Evolutionary conservation across 2,329 filamentous ascomycete species (phyloP), one percentile per base, ranked within the genome.

Genomic region (Hypoxylon sp.): DNA sequence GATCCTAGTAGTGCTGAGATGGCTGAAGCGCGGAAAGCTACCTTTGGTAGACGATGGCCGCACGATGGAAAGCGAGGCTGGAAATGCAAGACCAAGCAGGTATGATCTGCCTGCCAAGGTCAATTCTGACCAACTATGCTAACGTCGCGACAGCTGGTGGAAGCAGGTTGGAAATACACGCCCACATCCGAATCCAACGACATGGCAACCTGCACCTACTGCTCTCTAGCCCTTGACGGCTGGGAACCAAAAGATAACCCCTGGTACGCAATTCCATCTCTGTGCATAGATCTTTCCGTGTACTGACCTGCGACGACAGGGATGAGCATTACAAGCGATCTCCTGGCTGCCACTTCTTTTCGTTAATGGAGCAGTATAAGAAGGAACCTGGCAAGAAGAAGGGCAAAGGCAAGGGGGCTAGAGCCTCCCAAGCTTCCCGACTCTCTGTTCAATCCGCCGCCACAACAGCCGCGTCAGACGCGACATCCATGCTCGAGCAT

Each of bases 231-330:
- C 9, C 83, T 99, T 9, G 94, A 98, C 73, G 92, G 92, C 5
- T 99, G 96, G 95, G 95, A 98, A 71, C 88, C 89, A 1, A 88
- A 88, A 57, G 95, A 99, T 73, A 91, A 96, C 71, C 95, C 95
- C 60, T 84, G 89, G 87, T 92, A 74, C 76, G 89, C 76, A 21
- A 29, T 23, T 11, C 23, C 5, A 4, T n/a, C 13, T 15, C 3
- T 10, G 7, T 10, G 4, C n/a, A 15, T 17, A 35, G 31, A 35
- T 35, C 31, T 35, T 35, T 35, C n/a, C 2, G 13, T 27, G 10
- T 27, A 40, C 53, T 64, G 55, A 66, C 57, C 42, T 45, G 20
- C 26, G 4, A 6, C 10, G 29, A 18, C 27, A 94, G 90, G 71
- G 88, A 96, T 60, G 95, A 99, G 72, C 95, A 99, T 72, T 86